phyloP scores from a whole-genome alignment of 1,284 basidiomycete genomes.

The Moesziomyces parantarcticus region DNA sequence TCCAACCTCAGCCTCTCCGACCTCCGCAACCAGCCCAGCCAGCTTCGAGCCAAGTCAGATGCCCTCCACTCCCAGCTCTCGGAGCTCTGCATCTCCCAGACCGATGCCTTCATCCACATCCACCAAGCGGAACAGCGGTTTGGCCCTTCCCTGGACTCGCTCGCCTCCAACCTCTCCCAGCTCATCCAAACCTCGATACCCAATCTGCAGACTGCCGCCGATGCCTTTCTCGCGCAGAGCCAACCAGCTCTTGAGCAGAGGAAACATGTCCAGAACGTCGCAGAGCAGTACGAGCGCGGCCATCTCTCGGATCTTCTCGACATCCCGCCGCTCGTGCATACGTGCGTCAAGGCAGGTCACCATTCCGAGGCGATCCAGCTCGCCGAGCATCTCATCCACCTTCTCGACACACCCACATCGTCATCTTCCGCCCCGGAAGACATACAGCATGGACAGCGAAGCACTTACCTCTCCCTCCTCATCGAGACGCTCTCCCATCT shows the following conservation, averaged over 20 bases:
- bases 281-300: conserved; percentile 74
- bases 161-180: conserved; percentile 23
- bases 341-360: conserved; percentile 88
- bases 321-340: conserved; percentile 86
- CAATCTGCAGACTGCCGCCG: conserved; percentile 23
- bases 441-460: conserved; percentile 9
- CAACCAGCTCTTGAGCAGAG: conserved; percentile 25
- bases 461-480: conserved; percentile 75
- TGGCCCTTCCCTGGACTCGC: conserved; percentile 20
- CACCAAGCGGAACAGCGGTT: conserved; percentile 46
- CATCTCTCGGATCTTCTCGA: conserved; percentile 90
- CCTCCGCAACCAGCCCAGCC: conserved; percentile 38
- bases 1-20: conserved; percentile 41
- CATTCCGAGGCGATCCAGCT: conserved; percentile 90
- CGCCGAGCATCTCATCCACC: conserved; percentile 74
- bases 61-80: conserved; percentile 43
- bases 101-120: conserved; percentile 45
- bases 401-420: conserved; percentile 61
- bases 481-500: conserved; percentile 80
- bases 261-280: conserved; percentile 26
- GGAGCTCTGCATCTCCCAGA: conserved; percentile 51
- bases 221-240: conserved; percentile 19
- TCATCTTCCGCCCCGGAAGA: not conserved
- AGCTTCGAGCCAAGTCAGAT: conserved; percentile 32
- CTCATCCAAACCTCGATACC: conserved; percentile 28